These are phyloP conservation scores for Otatea glauca DNA, from an alignment of 176 grass and related monocot species.

Conservation along the genomic window DNA sequence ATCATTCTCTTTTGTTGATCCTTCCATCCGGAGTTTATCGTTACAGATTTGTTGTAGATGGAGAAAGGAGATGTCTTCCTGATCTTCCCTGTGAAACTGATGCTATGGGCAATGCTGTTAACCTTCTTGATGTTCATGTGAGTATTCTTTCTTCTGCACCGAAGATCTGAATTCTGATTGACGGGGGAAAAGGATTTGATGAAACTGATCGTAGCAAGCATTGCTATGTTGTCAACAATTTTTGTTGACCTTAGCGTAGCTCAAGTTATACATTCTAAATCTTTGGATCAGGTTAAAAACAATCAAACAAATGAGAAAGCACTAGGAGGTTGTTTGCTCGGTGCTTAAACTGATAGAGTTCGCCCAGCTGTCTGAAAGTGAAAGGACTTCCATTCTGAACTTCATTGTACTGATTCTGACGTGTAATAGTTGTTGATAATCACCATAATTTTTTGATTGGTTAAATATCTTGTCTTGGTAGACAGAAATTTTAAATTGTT, in stretches of 20 bases:
- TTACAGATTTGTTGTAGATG: conserved; percentile 93
- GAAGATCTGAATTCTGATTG: conserved; percentile 18
- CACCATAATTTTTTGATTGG: not conserved
- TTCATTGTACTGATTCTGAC: conserved; percentile 19
- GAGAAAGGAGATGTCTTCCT: conserved; percentile 71
- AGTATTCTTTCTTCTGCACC: conserved; percentile 46
- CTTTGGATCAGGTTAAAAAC: not conserved
- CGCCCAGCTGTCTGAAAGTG: not conserved
- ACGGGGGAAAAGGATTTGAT: not conserved
- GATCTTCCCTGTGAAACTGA: conserved; percentile 88
- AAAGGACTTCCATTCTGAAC: not conserved
- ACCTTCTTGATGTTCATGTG: conserved; percentile 98
- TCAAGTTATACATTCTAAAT: not conserved
- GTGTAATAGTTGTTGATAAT: not conserved
- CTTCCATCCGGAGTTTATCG: conserved; percentile 91
- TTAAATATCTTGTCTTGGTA: not conserved
- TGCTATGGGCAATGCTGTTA: conserved; percentile 68
- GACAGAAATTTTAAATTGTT: not conserved
- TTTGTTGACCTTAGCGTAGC: not conserved
- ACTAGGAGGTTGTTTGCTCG: not conserved
- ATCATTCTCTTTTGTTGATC: conserved; percentile 82
- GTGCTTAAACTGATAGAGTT: conserved; percentile 14
- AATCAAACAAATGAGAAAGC: not conserved
- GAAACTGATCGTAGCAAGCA: conserved; percentile 1
- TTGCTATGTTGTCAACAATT: not conserved